Conservation (phyloP, 257 asterid species). For the Salvia splendens region DNA sequence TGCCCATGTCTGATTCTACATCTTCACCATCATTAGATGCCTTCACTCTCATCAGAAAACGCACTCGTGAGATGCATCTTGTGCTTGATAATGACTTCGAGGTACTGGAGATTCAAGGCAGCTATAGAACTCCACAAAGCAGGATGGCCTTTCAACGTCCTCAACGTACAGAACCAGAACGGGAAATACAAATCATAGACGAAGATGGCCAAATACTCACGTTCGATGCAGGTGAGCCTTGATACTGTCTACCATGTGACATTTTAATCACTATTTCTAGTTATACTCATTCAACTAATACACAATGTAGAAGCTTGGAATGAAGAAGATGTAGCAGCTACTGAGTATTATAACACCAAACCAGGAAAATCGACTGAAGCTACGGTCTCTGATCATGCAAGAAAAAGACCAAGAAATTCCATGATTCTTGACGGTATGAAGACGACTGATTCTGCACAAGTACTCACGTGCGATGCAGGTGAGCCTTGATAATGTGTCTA, state of each 20-base stretch:
- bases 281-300: slow-evolving; percentile 28
- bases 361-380: slow-evolving; percentile 39
- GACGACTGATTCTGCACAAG: slow-evolving; percentile 26
- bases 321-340: slow-evolving; percentile 37
- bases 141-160: slow-evolving; percentile 33
- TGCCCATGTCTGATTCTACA: slow-evolving; percentile 43
- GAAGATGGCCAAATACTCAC: slow-evolving; percentile 28
- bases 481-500: slow-evolving; percentile 20
- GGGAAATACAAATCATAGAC: slow-evolving; percentile 32
- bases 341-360: slow-evolving; percentile 33
- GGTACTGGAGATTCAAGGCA: slow-evolving; percentile 41
- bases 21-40: slow-evolving; percentile 69
- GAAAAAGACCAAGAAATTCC: slow-evolving; percentile 43
- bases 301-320: slow-evolving; percentile 36
- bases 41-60: slow-evolving; percentile 69
- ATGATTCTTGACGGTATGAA: slow-evolving; percentile 31
- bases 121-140: slow-evolving; percentile 34
- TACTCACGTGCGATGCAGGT: too few relatives aligned
- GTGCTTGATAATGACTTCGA: slow-evolving; percentile 48
- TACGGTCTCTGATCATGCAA: slow-evolving; percentile 38
- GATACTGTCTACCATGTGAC: background rate
- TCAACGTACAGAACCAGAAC: slow-evolving; percentile 34
- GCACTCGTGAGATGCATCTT: slow-evolving; percentile 68
- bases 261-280: background rate
- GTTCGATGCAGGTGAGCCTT: slow-evolving; percentile 47